Evolutionary conservation across 306 rosid species (phyloP).

Genomic region (Dalbergia cochinchinensis): DNA sequence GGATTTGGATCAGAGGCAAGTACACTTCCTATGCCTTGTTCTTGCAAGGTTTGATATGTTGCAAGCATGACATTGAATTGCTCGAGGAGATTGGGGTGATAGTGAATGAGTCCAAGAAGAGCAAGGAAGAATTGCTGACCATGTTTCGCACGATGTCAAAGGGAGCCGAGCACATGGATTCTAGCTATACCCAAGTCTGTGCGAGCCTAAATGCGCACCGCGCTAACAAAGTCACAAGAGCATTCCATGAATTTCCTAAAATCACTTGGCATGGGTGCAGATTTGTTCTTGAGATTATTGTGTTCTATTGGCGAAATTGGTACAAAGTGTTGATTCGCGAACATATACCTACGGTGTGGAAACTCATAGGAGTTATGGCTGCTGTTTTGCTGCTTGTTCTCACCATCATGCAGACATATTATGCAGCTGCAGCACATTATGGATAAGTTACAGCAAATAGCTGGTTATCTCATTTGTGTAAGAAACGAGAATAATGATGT

Average conservation of each 20-base stretch:
- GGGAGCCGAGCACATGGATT: constrained; percentile 39
- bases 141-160: background rate
- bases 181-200: constrained; percentile 23
- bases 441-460: too few relatives aligned
- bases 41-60: constrained; percentile 39
- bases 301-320: constrained; percentile 27
- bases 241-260: background rate
- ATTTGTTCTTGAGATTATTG: background rate
- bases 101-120: background rate
- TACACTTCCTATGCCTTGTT: constrained; percentile 45
- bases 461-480: too few relatives aligned
- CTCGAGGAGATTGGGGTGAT: constrained; percentile 4
- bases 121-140: constrained; percentile 14
- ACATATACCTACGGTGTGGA: constrained; percentile 46
- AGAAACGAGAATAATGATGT: too few relatives aligned
- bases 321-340: constrained; percentile 26
- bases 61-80: constrained; percentile 14
- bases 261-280: constrained; percentile 21
- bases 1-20: background rate
- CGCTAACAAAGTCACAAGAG: background rate
- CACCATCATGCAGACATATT: constrained; percentile 46
- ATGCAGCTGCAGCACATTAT: background rate
- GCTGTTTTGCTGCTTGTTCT: constrained; percentile 36
- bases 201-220: background rate
- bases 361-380: constrained; percentile 42